phyloP scores from a whole-genome alignment of 257 asterid species.

The Anisodus tanguticus region DNA sequence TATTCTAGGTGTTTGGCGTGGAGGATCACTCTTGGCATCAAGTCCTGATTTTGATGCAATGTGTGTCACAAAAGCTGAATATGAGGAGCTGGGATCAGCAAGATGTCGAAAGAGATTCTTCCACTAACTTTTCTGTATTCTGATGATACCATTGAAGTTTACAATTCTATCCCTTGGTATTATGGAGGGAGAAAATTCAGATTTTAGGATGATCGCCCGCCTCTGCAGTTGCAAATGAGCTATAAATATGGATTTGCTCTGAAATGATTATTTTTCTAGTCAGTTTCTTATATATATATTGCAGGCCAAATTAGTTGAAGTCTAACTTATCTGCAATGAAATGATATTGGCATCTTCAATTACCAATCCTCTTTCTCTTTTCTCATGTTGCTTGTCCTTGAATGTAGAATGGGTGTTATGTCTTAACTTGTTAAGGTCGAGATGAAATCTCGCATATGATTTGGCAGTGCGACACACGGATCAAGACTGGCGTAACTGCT shows the following conservation, averaged over 20 bases:
- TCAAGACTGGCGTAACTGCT: background rate
- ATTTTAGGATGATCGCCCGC: background rate
- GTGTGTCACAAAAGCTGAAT: conserved; percentile 93
- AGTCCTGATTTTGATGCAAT: conserved; percentile 95
- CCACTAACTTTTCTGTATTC: conserved; percentile 48
- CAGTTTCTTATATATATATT: background rate
- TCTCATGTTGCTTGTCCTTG: background rate
- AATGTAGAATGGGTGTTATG: background rate
- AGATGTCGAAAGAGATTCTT: conserved; percentile 88
- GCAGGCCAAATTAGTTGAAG: background rate
- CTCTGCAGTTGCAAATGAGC: conserved; percentile 4
- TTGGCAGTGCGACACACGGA: background rate
- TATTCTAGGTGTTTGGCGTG: conserved; percentile 94
- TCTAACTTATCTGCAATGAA: background rate
- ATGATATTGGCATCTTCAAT: background rate
- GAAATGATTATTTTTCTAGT: conserved; percentile 5
- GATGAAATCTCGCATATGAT: background rate
- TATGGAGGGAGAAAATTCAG: background rate
- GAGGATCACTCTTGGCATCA: conserved; percentile 95
- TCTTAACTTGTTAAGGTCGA: background rate
- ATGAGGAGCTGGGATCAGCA: conserved; percentile 95
- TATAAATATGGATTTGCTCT: background rate
- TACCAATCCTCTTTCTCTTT: background rate
- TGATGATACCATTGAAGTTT: conserved; percentile 6
- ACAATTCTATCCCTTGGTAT: background rate